Conservation (phyloP, 2,329 filamentous ascomycete genomes). For the Apiospora malaysiana region DNA sequence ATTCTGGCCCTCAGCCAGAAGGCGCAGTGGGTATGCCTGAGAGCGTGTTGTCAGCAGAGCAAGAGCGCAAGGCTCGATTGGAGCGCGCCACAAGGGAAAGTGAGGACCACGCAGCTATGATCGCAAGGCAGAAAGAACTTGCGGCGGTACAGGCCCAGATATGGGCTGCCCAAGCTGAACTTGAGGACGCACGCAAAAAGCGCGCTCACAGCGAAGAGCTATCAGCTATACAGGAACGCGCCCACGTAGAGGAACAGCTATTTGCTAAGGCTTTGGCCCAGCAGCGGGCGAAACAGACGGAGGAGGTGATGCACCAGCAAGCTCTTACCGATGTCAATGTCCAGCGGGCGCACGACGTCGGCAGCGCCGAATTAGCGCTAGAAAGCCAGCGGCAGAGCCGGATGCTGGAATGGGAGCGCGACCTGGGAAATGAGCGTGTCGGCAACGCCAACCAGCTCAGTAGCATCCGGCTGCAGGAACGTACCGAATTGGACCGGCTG, state of each 20-base stretch:
- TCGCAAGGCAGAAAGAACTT: conserved; percentile 57
- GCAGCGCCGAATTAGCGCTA: conserved; percentile 52
- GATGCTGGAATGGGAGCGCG: conserved; percentile 56
- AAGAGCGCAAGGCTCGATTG: conserved; percentile 53
- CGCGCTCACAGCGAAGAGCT: conserved; percentile 55
- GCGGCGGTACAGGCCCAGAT: conserved; percentile 59
- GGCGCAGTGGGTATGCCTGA: conserved; percentile 58
- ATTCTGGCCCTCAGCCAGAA: conserved; percentile 58
- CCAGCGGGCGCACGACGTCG: conserved; percentile 50
- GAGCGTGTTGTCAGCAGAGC: conserved; percentile 56
- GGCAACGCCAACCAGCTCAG: conserved; percentile 57
- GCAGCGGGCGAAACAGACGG: conserved; percentile 43
- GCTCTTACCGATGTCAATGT: conserved; percentile 53
- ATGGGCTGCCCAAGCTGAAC: conserved; percentile 52
- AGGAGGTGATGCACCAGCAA: conserved; percentile 52
- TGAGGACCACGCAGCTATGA: conserved; percentile 54
- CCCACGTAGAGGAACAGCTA: conserved; percentile 52
- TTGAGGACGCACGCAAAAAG: conserved; percentile 57
- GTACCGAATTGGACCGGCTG: conserved; percentile 56
- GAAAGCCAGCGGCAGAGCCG: conserved; percentile 51
- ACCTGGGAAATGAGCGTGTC: conserved; percentile 51
- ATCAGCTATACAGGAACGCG: conserved; percentile 48
- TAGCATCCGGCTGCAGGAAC: conserved; percentile 54
- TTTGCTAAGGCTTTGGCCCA: conserved; percentile 45
- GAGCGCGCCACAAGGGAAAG: conserved; percentile 52